phyloP scores from a whole-genome alignment of 2,329 filamentous ascomycete species.

The Chaetomiaceae sp. region DNA sequence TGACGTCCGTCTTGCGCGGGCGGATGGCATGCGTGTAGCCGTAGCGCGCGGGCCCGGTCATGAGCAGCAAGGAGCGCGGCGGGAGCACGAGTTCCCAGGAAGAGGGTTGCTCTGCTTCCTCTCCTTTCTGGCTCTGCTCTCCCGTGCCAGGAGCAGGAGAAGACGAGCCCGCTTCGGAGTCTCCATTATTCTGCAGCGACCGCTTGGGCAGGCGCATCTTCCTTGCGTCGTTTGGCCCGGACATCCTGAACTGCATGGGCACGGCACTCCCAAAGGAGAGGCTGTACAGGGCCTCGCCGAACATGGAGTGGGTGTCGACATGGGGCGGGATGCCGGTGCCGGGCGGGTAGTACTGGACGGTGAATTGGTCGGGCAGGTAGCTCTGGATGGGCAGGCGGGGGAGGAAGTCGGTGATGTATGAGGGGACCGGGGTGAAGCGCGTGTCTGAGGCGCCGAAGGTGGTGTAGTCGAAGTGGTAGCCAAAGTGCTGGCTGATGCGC shows the following conservation, averaged over 20 bases:
- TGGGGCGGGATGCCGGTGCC: slow-evolving; percentile 58
- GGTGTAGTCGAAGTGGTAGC: slow-evolving; percentile 26
- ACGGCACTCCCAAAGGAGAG: slow-evolving; percentile 41
- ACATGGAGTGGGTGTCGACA: slow-evolving; percentile 53
- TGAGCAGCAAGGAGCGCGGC: slow-evolving; percentile 24
- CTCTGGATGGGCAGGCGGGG: slow-evolving; percentile 36
- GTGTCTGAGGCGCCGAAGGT: slow-evolving; percentile 26
- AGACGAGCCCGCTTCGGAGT: background rate
- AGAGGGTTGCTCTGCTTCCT: background rate
- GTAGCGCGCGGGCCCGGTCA: slow-evolving; percentile 26
- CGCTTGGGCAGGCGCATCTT: slow-evolving; percentile 28
- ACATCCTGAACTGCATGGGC: slow-evolving; percentile 41
- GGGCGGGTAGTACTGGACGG: slow-evolving; percentile 56
- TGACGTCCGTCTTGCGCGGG: slow-evolving; percentile 45
- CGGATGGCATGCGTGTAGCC: slow-evolving; percentile 48
- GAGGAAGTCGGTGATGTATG: slow-evolving; percentile 23
- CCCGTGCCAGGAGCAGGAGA: background rate
- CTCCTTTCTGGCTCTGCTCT: background rate
- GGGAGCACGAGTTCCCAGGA: slow-evolving; percentile 26
- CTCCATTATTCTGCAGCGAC: slow-evolving; percentile 12
- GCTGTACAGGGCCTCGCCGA: slow-evolving; percentile 41
- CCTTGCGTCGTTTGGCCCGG: slow-evolving; percentile 25
- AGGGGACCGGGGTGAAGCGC: slow-evolving; percentile 22
- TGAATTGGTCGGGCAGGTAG: slow-evolving; percentile 44
- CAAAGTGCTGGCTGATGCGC: slow-evolving; percentile 26